These are phyloP conservation scores for Mycena alexandri DNA, from an alignment of 768 basidiomycete genomes.

Conservation along the genomic window DNA sequence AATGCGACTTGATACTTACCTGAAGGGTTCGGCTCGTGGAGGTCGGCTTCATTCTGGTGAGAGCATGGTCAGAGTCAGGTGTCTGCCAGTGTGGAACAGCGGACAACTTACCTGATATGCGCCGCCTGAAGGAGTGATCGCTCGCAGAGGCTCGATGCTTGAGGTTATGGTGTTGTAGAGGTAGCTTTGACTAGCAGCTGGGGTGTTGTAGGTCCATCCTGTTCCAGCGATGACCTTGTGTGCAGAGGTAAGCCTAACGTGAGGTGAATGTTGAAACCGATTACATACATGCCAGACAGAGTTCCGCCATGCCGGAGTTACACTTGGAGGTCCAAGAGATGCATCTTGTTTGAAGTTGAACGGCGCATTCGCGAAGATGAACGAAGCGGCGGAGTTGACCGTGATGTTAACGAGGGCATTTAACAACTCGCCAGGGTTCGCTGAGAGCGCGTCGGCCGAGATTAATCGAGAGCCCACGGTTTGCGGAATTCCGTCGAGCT, in stretches of 20 bases:
- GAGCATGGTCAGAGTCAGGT: background rate
- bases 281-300: background rate
- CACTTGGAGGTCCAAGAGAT: background rate
- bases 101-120: background rate
- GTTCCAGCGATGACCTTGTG: too few species aligned
- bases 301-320: background rate
- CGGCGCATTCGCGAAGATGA: too few species aligned
- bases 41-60: background rate
- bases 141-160: background rate
- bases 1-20: too few species aligned
- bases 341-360: background rate
- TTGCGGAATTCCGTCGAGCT: too few species aligned
- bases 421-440: too few species aligned
- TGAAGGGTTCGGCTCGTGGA: background rate
- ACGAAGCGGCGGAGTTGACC: too few species aligned
- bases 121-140: background rate
- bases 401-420: too few species aligned
- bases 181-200: background rate
- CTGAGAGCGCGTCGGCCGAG: too few species aligned
- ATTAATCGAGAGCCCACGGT: too few species aligned
- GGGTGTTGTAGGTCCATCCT: background rate
- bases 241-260: background rate
- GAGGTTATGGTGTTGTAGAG: background rate
- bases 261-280: background rate
- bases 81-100: too few species aligned